phyloP scores from a whole-genome alignment of 768 basidiomycete species.

The Tricholomella constricta region DNA sequence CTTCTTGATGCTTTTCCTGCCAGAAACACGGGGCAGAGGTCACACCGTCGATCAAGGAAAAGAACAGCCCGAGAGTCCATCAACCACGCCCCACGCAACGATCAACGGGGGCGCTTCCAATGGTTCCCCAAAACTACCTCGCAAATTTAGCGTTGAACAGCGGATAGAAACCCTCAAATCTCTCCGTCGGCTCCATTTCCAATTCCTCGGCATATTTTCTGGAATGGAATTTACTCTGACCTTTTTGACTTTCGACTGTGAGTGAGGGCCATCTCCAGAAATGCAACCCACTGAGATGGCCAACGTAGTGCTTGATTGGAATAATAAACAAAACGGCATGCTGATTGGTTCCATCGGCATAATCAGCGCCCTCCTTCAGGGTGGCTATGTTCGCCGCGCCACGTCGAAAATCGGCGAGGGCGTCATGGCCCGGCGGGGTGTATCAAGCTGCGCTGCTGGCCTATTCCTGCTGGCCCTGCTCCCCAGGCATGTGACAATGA shows the following conservation, averaged over 20 bases:
- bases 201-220: slow-evolving; percentile 89
- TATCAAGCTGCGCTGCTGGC: slow-evolving; percentile 68
- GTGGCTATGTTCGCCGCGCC: slow-evolving; percentile 88
- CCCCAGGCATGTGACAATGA: slow-evolving; percentile 52
- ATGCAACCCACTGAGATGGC: neutral
- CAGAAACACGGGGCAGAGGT: slow-evolving; percentile 76
- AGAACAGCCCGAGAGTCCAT: slow-evolving; percentile 11
- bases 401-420: slow-evolving; percentile 77
- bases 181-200: slow-evolving; percentile 73
- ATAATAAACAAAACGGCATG: slow-evolving; percentile 83
- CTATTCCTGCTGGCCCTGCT: slow-evolving; percentile 74
- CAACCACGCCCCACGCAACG: slow-evolving; percentile 19
- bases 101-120: slow-evolving; percentile 20
- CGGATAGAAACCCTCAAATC: slow-evolving; percentile 58
- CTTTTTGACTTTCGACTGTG: slow-evolving; percentile 89
- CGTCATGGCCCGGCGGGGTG: slow-evolving; percentile 81
- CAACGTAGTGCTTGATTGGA: slow-evolving; percentile 79
- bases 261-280: slow-evolving; percentile 28
- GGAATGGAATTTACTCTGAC: slow-evolving; percentile 97
- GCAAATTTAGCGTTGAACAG: slow-evolving; percentile 40
- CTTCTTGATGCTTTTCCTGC: slow-evolving; percentile 74
- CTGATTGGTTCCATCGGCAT: slow-evolving; percentile 89
- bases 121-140: slow-evolving; percentile 27
- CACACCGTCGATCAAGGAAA: slow-evolving; percentile 20
- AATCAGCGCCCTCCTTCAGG: slow-evolving; percentile 87